Evolutionary conservation across 2,329 filamentous ascomycete species (phyloP).

Genomic region (Geoglossum cookeanum): DNA sequence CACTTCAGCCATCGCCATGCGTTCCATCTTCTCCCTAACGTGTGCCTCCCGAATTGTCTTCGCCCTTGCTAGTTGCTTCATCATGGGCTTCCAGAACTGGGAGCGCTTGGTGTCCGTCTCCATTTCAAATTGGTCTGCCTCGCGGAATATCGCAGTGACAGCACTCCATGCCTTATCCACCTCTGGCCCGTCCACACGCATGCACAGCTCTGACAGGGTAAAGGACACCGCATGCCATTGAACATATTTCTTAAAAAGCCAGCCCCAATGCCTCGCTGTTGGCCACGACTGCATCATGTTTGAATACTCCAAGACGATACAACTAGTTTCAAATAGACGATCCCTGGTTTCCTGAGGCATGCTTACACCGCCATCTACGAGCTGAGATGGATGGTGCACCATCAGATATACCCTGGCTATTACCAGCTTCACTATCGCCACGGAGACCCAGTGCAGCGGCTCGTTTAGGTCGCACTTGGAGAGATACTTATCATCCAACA

Average conservation of each 20-base stretch:
- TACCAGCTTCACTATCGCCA: slow-evolving; percentile 49
- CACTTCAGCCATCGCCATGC: slow-evolving; percentile 8
- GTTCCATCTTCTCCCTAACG: slow-evolving; percentile 16
- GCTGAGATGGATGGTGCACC: slow-evolving; percentile 54
- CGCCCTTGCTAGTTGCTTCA: slow-evolving; percentile 40
- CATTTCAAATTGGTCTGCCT: slow-evolving; percentile 11
- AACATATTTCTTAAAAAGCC: slow-evolving; percentile 44
- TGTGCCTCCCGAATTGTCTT: slow-evolving; percentile 28
- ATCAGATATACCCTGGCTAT: slow-evolving; percentile 64
- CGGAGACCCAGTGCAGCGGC: slow-evolving; percentile 46
- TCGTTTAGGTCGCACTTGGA: slow-evolving; percentile 30
- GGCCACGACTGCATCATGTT: slow-evolving; percentile 45
- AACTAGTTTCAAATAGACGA: slow-evolving; percentile 49
- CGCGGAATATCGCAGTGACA: slow-evolving; percentile 28
- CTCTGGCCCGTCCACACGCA: slow-evolving; percentile 33
- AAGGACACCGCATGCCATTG: slow-evolving; percentile 48
- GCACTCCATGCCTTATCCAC: slow-evolving; percentile 42
- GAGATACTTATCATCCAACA: slow-evolving; percentile 36
- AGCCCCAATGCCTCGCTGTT: slow-evolving; percentile 41
- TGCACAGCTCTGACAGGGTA: slow-evolving; percentile 38
- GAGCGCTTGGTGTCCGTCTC: slow-evolving; percentile 25
- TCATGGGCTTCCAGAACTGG: slow-evolving; percentile 43
- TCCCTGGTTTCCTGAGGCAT: slow-evolving; percentile 44
- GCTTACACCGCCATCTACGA: slow-evolving; percentile 28
- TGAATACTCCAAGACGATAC: slow-evolving; percentile 57